Evolutionary conservation across 2,329 filamentous ascomycete species (phyloP), one percentile per base, ranked within the genome.

Genomic region (Cladophialophora yegresii): DNA sequence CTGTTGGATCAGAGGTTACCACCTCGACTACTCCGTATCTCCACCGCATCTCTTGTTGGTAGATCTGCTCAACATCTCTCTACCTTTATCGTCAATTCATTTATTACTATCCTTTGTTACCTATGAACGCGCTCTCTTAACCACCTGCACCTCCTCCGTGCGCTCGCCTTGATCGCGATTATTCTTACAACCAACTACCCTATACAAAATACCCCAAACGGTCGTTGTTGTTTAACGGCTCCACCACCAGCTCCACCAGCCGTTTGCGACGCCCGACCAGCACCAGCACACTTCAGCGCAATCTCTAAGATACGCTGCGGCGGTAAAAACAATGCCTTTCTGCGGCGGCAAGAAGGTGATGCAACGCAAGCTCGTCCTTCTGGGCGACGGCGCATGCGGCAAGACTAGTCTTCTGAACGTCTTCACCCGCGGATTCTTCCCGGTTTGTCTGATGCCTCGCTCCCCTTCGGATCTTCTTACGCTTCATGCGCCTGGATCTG

Each of bases 391-490:
- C 50, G 70, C 64, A 62, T 71, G 70, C 33, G 69, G 70, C 76
- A 99, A 99, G 84, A 99, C 95, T 61, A 97, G 93, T 70, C 80
- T 98, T 74, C 81, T 99, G 73, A 99, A 99, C 77, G 95, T 99
- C 77, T 99, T 99, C 81, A 99, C 95, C 3, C 69, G 47, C 72
- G 93, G 91, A 69, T 96, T 97, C 79, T 99, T 99, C 78, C 93
- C 93, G 58, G 86, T 88, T 82, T 82, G 85, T 63, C 40, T 26
- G n/a, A 62, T 16, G 45, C 26, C 58, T 10, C 28, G 22, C n/a
- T 40, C 12, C 26, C 56, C 43, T 28, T 26, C 47, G 16, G 16
- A 40, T 10, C 5, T 5, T 16, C 45, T 9, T 28, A 28, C 4
- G 16, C 20, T 16, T 26, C 5, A 10, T 30, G 16, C 12, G 22